Percentiles rank a stretch among this genome's conserved stretches.
Conservation (phyloP, 805 yeast species). For the Hanseniaspora clermontiae region DNA sequence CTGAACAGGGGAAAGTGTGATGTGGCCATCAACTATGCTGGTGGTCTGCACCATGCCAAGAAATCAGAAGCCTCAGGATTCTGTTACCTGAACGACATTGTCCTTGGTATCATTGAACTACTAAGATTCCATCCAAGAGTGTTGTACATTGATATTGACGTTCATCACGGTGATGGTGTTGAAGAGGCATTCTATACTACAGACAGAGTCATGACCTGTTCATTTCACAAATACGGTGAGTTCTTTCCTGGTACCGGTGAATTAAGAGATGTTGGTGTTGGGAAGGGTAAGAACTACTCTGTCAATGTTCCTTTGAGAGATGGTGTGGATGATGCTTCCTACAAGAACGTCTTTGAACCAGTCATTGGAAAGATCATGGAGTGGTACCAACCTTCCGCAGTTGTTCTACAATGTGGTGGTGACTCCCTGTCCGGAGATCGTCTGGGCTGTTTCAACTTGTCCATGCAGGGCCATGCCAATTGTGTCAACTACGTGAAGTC, state of each 20-base stretch:
- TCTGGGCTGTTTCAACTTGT: conserved; percentile 87
- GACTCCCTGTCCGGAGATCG: conserved; percentile 94
- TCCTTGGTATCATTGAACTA: conserved; percentile 65
- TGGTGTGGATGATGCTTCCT: conserved; percentile 78
- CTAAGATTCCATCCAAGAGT: conserved; percentile 77
- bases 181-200: conserved; percentile 89
- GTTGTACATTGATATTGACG: conserved; percentile 75
- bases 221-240: conserved; percentile 86
- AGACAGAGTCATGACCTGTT: conserved; percentile 79
- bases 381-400: conserved; percentile 84
- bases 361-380: conserved; percentile 81
- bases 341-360: conserved; percentile 40
- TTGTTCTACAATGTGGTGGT: conserved; percentile 97
- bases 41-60: conserved; percentile 88
- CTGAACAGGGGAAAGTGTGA: conserved; percentile 76
- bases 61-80: conserved; percentile 83
- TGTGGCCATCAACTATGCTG: conserved; percentile 86
- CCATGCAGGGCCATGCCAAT: conserved; percentile 90
- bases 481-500: conserved; percentile 80
- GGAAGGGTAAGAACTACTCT: conserved; percentile 69
- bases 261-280: conserved; percentile 70
- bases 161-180: conserved; percentile 92
- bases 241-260: conserved; percentile 92
- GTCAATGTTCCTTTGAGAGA: conserved; percentile 80
- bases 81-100: conserved; percentile 84